These are phyloP conservation scores for Zoysia pacifica DNA, from an alignment of 176 grass and related monocot species.

Conservation along the genomic window DNA sequence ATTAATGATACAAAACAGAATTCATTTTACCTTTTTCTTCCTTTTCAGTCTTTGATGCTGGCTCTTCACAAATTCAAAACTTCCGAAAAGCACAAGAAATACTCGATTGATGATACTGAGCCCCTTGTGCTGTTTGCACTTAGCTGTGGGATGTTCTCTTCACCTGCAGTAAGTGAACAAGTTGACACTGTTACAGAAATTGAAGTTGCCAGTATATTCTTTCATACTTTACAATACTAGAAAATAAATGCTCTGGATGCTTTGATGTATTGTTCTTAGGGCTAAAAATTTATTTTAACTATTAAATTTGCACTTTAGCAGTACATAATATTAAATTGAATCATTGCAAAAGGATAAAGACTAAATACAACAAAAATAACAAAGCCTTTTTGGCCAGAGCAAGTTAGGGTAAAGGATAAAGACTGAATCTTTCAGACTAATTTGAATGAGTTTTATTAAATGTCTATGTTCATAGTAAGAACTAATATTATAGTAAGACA, in stretches of 20 bases:
- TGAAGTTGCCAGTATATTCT: neutral
- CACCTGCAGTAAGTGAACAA: slow-evolving; percentile 72
- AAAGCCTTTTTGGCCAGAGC: too few species aligned
- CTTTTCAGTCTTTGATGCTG: slow-evolving; percentile 79
- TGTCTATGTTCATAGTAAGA: neutral
- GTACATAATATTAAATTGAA: neutral
- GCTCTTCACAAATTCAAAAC: slow-evolving; percentile 91
- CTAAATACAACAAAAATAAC: too few species aligned
- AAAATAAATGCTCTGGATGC: neutral
- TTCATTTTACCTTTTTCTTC: slow-evolving; percentile 17
- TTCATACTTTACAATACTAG: neutral
- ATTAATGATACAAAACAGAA: neutral
- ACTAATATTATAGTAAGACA: neutral
- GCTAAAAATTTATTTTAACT: neutral
- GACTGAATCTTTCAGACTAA: neutral
- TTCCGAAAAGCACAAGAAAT: slow-evolving; percentile 74
- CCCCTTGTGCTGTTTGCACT: slow-evolving; percentile 78
- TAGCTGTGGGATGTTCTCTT: slow-evolving; percentile 91
- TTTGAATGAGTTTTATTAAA: neutral
- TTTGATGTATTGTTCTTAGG: neutral
- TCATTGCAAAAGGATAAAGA: neutral
- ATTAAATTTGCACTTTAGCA: neutral
- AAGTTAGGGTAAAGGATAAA: too few species aligned
- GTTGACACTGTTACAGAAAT: neutral
- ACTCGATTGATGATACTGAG: slow-evolving; percentile 55